Evolutionary conservation across 1,139 yeast species (phyloP), one percentile per base, ranked within the genome.

Genomic region (Barnettozyma hawaiiensis): DNA sequence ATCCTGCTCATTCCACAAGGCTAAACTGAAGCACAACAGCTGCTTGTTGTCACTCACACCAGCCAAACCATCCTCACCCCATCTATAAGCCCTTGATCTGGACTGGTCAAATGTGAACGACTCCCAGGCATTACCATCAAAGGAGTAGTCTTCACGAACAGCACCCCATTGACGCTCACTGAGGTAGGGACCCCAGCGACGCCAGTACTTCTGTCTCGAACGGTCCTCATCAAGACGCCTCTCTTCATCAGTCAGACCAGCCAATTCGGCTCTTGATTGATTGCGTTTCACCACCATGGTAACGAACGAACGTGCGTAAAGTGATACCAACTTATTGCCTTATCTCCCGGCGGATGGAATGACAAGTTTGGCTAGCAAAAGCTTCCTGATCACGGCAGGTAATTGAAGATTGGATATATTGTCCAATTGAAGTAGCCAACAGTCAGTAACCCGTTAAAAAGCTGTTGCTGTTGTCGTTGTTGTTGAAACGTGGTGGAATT

Each of bases 21-120:
- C 96, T 69, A 89, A 71, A 29, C 87, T 52, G 47, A 86, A 64
- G 61, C 95, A 84, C 42, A 86, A 69, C 56, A 76, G 64, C 61
- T 86, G 96, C 56, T 86, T 90, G 52, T 86, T 79, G 61, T 90
- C 97, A 47, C 86, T 76, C 18, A 87, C 85, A 42, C 97, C 97
- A 9, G 95, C 95, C 54, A 90, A 70, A 4, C 97, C 97, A 61
- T 90, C 97, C 63, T 90, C 97, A 39, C 96, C 96, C 97, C 97
- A 90, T 42, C 97, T 73, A 60, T 85, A 90, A 15, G 86, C 79
- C 58, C 97, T 72, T 22, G 94, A 77, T 50, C 80, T 73, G 4
- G 95, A 85, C 50, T 86, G 90, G 47, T 86, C 95, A 62, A 89
- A 89, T 9, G 95, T 89, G 63, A 90, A 90, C 55, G 82, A 79